Evolutionary conservation across 202 grass and related monocot species (phyloP), one percentile per base, ranked within the genome.

Genomic region (Bolboschoenoplectus hybrid): DNA sequence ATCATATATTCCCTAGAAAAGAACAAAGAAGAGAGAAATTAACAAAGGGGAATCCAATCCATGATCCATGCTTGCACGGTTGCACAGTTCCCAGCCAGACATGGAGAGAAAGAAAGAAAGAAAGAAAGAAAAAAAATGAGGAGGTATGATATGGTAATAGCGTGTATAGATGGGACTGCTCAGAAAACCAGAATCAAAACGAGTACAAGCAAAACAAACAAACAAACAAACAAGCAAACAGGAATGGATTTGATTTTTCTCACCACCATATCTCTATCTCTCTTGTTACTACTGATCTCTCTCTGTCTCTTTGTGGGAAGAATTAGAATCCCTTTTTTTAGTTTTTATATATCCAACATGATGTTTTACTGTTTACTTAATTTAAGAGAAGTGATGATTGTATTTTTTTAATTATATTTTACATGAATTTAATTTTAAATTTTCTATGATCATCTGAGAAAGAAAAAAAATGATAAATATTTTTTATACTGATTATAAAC

Each of bases 101-200:
- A 61, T 61, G 2, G n/a, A 61, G n/a, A 61, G 16, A 58, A 17
- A 16, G 0, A 56, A 2, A 2, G 13, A 60, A 36, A 81, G 55
- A 81, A 20, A 80, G 47, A 32, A 10, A 74, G 6, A 44, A 9
- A 26, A 35, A 12, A 26, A 2, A 77, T 26, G 11, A 19, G 8
- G 78, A 81, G 11, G 32, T 4, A 16, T 58, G 35, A 9, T 38
- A 2, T 64, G 17, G 55, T 83, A 41, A 26, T 83, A 39, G 46
- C 63, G 81, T 83, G 81, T 83, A 69, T 5, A 68, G 81, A 83
- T 83, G 81, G 81, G 81, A 83, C 81, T 83, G 81, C 62, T 83
- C 81, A 70, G 81, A 53, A 53, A 26, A 56, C 69, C 45, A 69
- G 81, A 83, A 83, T 83, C 63, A 83, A 69, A 83, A 69, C 11